Evolutionary conservation across 1,139 yeast genomes (phyloP).

Genomic region (Candida gigantensis): DNA sequence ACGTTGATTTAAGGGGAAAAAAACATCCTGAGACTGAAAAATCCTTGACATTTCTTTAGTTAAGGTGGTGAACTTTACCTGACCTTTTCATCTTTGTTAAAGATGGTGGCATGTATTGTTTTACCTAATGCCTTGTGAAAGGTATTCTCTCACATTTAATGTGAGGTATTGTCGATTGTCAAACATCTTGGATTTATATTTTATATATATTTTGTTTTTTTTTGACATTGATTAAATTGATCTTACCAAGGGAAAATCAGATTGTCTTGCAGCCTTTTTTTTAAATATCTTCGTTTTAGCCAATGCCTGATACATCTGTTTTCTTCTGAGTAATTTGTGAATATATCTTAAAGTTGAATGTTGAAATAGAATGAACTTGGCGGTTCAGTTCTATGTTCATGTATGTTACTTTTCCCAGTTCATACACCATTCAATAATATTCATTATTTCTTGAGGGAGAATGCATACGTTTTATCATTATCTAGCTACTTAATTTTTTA

Average conservation of each 20-base stretch:
- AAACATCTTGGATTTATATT: slow-evolving; percentile 12
- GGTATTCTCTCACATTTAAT: slow-evolving; percentile 15
- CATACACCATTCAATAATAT: slow-evolving; percentile 16
- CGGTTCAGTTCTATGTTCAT: slow-evolving; percentile 45
- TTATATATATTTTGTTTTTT: slow-evolving; percentile 6
- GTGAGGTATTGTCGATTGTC: slow-evolving; percentile 27
- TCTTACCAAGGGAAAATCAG: slow-evolving; percentile 45
- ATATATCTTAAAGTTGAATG: slow-evolving; percentile 21
- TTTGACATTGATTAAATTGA: slow-evolving; percentile 24
- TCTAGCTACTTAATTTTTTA: slow-evolving; percentile 4
- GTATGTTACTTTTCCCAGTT: slow-evolving; percentile 29
- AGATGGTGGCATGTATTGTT: slow-evolving; percentile 12
- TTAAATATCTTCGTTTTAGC: slow-evolving; percentile 33
- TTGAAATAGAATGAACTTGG: slow-evolving; percentile 46
- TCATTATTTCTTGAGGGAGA: slow-evolving; percentile 19
- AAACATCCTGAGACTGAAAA: slow-evolving; percentile 2
- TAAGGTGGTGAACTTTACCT: slow-evolving; percentile 13
- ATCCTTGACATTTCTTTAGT: slow-evolving; percentile 3
- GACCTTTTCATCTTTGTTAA: too few relatives aligned
- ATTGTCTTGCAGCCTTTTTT: slow-evolving; percentile 49
- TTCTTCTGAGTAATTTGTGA: slow-evolving; percentile 41
- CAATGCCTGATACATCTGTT: slow-evolving; percentile 53
- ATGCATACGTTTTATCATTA: slow-evolving; percentile 9
- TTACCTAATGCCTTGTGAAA: slow-evolving; percentile 9
- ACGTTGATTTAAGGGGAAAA: slow-evolving; percentile 11